These are phyloP conservation scores for Alternaria postmessia DNA, from an alignment of 2,329 filamentous ascomycete genomes.

Conservation along the genomic window DNA sequence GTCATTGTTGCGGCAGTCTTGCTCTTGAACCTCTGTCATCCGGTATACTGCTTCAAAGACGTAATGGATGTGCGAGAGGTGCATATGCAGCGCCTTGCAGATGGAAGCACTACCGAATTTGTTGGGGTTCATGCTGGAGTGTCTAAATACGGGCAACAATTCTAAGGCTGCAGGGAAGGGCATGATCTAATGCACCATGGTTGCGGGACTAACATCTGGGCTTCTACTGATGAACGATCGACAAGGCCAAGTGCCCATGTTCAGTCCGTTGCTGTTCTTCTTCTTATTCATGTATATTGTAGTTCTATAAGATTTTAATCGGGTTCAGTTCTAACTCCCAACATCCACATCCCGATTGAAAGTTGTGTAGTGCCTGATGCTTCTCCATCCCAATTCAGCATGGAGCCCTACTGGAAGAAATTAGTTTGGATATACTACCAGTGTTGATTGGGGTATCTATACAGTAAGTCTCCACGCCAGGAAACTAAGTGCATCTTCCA, in stretches of 20 bases:
- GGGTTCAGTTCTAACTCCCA: neutral
- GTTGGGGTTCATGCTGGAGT: neutral
- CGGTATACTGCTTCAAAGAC: slow-evolving; percentile 48
- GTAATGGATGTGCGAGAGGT: slow-evolving; percentile 26
- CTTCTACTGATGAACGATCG: neutral
- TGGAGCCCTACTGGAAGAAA: accelerated
- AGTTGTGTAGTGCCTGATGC: neutral
- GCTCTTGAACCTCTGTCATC: slow-evolving; percentile 48
- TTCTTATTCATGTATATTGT: neutral
- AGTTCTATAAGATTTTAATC: neutral
- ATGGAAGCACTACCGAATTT: slow-evolving; percentile 19
- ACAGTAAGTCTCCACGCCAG: neutral
- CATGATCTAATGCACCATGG: neutral
- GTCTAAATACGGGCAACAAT: neutral
- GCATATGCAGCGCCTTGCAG: neutral
- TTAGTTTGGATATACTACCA: neutral
- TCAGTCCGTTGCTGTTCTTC: neutral
- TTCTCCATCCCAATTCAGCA: neutral
- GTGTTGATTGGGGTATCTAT: neutral
- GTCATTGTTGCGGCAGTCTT: slow-evolving; percentile 44
- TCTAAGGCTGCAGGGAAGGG: neutral
- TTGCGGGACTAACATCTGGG: neutral
- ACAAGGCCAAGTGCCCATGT: too few species aligned
- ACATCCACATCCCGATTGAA: neutral
- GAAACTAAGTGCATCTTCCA: neutral